These are phyloP conservation scores for Grosmannia penicillata DNA, from an alignment of 2,329 filamentous ascomycete species.

Conservation along the genomic window DNA sequence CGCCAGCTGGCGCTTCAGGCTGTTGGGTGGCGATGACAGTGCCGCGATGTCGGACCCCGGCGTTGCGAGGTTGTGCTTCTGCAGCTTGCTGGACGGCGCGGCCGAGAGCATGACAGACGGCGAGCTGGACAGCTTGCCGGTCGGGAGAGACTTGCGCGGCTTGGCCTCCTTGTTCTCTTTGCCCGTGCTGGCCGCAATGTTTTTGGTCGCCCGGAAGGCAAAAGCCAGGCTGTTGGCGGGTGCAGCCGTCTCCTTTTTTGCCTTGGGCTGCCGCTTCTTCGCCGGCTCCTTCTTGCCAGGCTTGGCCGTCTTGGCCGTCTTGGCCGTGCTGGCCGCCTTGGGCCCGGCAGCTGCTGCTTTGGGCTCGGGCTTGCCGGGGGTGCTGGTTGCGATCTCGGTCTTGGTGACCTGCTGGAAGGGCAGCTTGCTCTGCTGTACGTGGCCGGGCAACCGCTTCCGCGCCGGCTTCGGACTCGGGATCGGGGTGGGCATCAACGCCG, in stretches of 20 bases:
- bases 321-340: neutral
- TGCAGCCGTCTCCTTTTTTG: slow-evolving; percentile 16
- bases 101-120: too few relatives aligned
- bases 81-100: neutral
- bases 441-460: slow-evolving; percentile 18
- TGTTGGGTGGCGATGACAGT: neutral
- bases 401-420: slow-evolving; percentile 19
- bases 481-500: slow-evolving; percentile 38
- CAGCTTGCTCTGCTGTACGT: slow-evolving; percentile 36
- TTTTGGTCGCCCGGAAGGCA: slow-evolving; percentile 30
- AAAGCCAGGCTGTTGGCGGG: slow-evolving; percentile 17
- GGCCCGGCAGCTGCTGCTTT: neutral
- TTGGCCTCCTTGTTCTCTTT: too few relatives aligned
- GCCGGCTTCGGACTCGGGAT: slow-evolving; percentile 37
- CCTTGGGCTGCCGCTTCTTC: slow-evolving; percentile 19
- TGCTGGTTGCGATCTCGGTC: neutral
- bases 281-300: slow-evolving; percentile 8
- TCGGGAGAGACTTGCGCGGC: slow-evolving; percentile 3
- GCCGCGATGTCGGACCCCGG: neutral
- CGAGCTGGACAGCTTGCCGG: neutral
- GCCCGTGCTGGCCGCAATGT: slow-evolving; percentile 12
- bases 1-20: neutral
- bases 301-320: neutral
- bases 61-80: neutral
- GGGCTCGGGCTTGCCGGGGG: slow-evolving; percentile 1